Evolutionary conservation across 352 stramenopile genomes (phyloP), one percentile per base, ranked within the genome.

Genomic region (Phytophthora pluvialis): DNA sequence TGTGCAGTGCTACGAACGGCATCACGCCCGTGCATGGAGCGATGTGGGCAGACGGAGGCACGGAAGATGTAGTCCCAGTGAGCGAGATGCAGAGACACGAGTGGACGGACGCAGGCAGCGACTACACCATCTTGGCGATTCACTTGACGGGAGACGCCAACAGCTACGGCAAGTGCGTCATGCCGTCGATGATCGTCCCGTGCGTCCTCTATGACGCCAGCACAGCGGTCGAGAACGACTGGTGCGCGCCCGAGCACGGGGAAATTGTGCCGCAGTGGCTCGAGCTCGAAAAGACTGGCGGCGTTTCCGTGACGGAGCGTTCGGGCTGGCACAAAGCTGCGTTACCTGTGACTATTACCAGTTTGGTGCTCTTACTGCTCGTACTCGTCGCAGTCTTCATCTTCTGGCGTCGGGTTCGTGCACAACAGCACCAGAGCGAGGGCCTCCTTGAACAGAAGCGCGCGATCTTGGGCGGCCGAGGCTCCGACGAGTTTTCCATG

Each of bases 1-100:
- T 74, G 7, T 78, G 73, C 33, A 73, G 75, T 5, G 59, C 58
- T 49, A 63, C 50, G 21, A 64, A 76, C 9, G 60, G 54, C 5
- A 64, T 70, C 2, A 66, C 68, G 29, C 70, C 73, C 1, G 58
- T 85, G 1, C 64, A 84, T 60, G 59, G 73, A 33, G 35, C 69
- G 3, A 83, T 87, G 78, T 87, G 78, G 75, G 71, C 67, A 16
- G 65, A 74, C 43, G 75, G 78, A 7, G 78, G 75, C 16, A 63
- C 67, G 3, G 73, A 83, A 12, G 60, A 67, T 46, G 58, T 71
- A 33, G 26, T 87, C 5, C 73, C 78, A 12, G 53, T 80, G 5
- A 63, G 67, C 16, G 59, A 78, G 26, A 67, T 76, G 54, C 32
- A 62, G 15, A 68, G 68, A 26, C 70, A 87, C 59, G 63, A 75